Evolutionary conservation across 1,284 basidiomycete species (phyloP).

Genomic region (Porogramme epimiltina): DNA sequence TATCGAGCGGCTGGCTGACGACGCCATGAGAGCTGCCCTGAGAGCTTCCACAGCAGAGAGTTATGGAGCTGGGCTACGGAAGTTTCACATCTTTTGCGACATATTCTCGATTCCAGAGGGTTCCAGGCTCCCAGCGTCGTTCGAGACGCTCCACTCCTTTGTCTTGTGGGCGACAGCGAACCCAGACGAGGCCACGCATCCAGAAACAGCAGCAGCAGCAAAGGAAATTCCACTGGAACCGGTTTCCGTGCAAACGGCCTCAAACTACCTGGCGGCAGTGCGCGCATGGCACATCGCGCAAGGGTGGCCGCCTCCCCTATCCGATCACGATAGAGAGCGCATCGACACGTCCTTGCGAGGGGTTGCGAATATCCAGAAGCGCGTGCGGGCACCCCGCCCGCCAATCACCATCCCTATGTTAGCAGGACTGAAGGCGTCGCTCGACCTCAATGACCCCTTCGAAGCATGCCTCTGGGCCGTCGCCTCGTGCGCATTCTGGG

Average conservation of each 20-base stretch:
- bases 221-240: constrained; percentile 29
- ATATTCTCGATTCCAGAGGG: constrained; percentile 36
- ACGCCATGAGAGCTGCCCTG: constrained; percentile 30
- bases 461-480: constrained; percentile 40
- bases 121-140: constrained; percentile 32
- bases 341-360: constrained; percentile 35
- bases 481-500: constrained; percentile 37
- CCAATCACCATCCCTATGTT: constrained; percentile 36
- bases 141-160: constrained; percentile 35
- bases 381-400: constrained; percentile 21
- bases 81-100: constrained; percentile 42
- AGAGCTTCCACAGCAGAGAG: constrained; percentile 16
- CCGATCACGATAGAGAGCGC: constrained; percentile 18
- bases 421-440: constrained; percentile 12
- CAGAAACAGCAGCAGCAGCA: constrained; percentile 6
- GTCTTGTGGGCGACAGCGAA: constrained; percentile 35
- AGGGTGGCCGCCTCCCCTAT: constrained; percentile 33
- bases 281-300: constrained; percentile 41
- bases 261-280: constrained; percentile 37
- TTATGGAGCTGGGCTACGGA: constrained; percentile 37
- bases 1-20: constrained; percentile 21
- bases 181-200: constrained; percentile 11
- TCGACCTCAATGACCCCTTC: constrained; percentile 32
- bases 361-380: constrained; percentile 27
- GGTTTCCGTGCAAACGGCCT: constrained; percentile 24